Base-by-base conservation (phyloP, 2,329 filamentous ascomycete genomes). In the Beauveria sp. region DNA sequence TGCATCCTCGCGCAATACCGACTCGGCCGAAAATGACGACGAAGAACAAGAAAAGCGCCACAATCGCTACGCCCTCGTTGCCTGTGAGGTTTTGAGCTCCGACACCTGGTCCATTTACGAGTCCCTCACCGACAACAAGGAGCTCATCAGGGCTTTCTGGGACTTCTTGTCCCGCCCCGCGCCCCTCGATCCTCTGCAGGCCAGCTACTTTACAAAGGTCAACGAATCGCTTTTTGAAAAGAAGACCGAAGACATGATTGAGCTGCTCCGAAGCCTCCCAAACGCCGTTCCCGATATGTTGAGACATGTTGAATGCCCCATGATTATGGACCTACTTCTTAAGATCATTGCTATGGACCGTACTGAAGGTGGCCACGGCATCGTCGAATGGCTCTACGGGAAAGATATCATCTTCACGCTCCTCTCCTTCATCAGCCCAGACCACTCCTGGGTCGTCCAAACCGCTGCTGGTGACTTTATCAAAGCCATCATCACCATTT, bases 401-500 rank as follows among this genome's bases (percentile, higher is more conserved):
- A 91, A 96, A 73, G 83, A 95, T 67, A 82, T 99, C 31, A 91
- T 99, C 67, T 92, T 93, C 0, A 88, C 85, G 3, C 81, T 99
- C 2, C 84, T 99, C 1, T 89, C 90, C 5, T 97, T 93, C 73
- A 84, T 99, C 24, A 88, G 90, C 2, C 88, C 92, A 1, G 87
- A 96, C 64, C 87, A 96, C 70, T 89, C 87, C 65, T 91, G 91
- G 73, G 90, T 93, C 1, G 96, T 95, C 2, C 95, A 99, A 74
- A 98, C 95, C 0, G 96, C 95, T 0, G 95, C 95, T 1, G 95
- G 95, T 49, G 95, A 99, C 72, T 99, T 99, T 68, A 84, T 99
- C 69, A 99, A 99, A 74, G 95, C 95, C 48, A 97, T 99, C 71
- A 98, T 99, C 67, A 99, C 95, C 28, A 97, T 99, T 63, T 98